Base-by-base conservation (phyloP, 1,139 yeast genomes). In the Geotrichum bryndzae region DNA sequence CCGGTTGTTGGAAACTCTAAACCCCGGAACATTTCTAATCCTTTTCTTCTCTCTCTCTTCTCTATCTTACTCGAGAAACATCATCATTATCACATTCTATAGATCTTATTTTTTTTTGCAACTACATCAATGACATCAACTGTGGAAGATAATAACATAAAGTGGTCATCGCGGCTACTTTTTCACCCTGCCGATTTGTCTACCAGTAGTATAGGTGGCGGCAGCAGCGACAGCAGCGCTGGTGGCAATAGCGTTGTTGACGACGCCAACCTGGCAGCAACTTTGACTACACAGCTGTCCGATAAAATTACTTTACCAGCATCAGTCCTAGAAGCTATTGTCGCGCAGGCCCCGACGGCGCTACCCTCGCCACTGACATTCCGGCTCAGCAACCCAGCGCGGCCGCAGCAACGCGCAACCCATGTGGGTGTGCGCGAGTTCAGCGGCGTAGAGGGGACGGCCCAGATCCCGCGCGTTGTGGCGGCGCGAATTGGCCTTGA, bases 351-450 rank as follows among this genome's bases (percentile, higher is more conserved):
- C 1, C 48, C 59, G 41, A 58, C 64, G 2, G 46, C 46, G 7
- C 64, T 74, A 38, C 76, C 77, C 1, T 70, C 76, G 35, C 80
- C 80, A 2, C 69, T 78, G 41, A 70, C 74, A 1, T 76, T 77
- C 66, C 64, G 67, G 23, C 54, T 77, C 13, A 65, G 68, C n/a
- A 70, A 68, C 56, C 67, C 70, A 1, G 68, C 65, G 23, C 54
- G 56, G 8, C 68, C 65, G 25, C 53, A 59, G 7, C 56, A 53
- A 45, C 66, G 65, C 22, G 63, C 59, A 27, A 72, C 78, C 1
- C 76, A 74, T 66, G 78, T 72, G 11, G 81, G 81, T 3, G 79
- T 78, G 1, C 73, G 76, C 11, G 80, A 78, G 67, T 78, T 78
- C 62, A 72, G 78, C 1, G 78, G 79, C 0, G 70, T 66, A 0